Evolutionary conservation across 805 yeast genomes (phyloP).

Genomic region (Wickerhamiella kazuoi): DNA sequence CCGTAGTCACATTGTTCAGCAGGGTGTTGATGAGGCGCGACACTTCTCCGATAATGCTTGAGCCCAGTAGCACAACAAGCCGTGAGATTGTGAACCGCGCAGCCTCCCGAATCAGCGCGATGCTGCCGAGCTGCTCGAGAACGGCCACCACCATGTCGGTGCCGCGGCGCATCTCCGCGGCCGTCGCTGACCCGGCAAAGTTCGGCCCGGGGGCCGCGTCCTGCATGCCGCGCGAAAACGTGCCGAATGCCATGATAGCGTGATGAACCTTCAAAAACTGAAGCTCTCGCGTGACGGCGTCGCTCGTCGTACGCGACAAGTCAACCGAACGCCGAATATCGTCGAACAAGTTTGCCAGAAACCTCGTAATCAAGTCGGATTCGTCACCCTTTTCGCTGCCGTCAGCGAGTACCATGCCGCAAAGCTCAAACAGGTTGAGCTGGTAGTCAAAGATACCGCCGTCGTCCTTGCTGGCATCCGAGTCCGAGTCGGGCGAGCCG

Average conservation of each 20-base stretch:
- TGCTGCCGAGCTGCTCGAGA: slow-evolving; percentile 51
- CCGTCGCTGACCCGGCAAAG: slow-evolving; percentile 23
- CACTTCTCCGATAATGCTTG: slow-evolving; percentile 33
- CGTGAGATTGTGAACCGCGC: slow-evolving; percentile 77
- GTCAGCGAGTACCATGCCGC: slow-evolving; percentile 57
- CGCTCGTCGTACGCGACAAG: slow-evolving; percentile 19
- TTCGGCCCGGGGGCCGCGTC: slow-evolving; percentile 19
- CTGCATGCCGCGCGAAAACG: slow-evolving; percentile 74
- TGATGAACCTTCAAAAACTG: slow-evolving; percentile 58
- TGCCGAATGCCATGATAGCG: slow-evolving; percentile 71
- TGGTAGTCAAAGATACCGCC: slow-evolving; percentile 57
- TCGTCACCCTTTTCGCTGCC: slow-evolving; percentile 27
- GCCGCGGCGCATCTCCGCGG: slow-evolving; percentile 42
- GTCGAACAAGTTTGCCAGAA: slow-evolving; percentile 58
- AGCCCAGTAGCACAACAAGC: slow-evolving; percentile 55
- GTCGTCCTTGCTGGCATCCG: slow-evolving; percentile 32
- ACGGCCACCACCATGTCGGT: slow-evolving; percentile 75
- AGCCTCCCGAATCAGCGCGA: slow-evolving; percentile 63
- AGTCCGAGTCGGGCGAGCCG: slow-evolving; percentile 24
- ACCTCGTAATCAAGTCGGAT: slow-evolving; percentile 43
- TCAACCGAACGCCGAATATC: slow-evolving; percentile 37
- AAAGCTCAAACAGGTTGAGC: slow-evolving; percentile 65
- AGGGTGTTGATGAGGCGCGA: slow-evolving; percentile 56
- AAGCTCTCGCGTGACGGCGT: slow-evolving; percentile 3
- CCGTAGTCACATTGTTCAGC: slow-evolving; percentile 37